Evolutionary conservation across 2,329 filamentous ascomycete species (phyloP), one percentile per base, ranked within the genome.

Genomic region (Curvularia hawaiiensis): DNA sequence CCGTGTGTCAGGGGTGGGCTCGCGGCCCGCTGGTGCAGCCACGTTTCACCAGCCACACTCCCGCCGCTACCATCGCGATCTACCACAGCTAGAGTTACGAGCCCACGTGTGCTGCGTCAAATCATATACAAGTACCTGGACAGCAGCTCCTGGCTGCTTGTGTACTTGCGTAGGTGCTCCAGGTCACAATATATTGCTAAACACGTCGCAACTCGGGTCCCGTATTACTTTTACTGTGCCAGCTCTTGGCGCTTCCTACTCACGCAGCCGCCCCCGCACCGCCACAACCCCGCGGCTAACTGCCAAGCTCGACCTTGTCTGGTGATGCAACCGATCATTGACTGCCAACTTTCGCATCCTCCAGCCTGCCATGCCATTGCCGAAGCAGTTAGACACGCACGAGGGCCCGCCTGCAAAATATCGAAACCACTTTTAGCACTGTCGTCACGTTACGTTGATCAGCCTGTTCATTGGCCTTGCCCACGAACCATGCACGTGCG

Each of bases 21-120:
- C 4, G 49, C 59, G 59, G 59, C 31, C 56, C 59, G 59, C 54
- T 53, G 41, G 43, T 35, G 43, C 46, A 52, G 47, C 43, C 50
- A 53, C 50, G 26, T 30, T 51, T 22, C 41, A 43, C 41, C 45
- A 49, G 48, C 48, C 48, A 54, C 35, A 40, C 47, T 20, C 16
- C 45, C 43, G 31, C 28, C n/a, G 30, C 44, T 22, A 53, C 35
- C 30, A 22, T 41, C 12, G 41, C 33, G 26, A 20, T 43, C 26
- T 16, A 30, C 26, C 18, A 38, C 30, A n/a, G 31, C 11, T 40
- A 28, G 30, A 14, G 22, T 16, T 44, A 22, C n/a, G 52, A 9
- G 28, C 40, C 20, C 40, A 43, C 40, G 20, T 43, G 40, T 43
- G 40, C 40, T 26, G 40, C 14, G 24, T 12, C 30, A 31, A 24